Conservation (phyloP, 2,329 filamentous ascomycete species). For the Clarireedia hainanense region DNA sequence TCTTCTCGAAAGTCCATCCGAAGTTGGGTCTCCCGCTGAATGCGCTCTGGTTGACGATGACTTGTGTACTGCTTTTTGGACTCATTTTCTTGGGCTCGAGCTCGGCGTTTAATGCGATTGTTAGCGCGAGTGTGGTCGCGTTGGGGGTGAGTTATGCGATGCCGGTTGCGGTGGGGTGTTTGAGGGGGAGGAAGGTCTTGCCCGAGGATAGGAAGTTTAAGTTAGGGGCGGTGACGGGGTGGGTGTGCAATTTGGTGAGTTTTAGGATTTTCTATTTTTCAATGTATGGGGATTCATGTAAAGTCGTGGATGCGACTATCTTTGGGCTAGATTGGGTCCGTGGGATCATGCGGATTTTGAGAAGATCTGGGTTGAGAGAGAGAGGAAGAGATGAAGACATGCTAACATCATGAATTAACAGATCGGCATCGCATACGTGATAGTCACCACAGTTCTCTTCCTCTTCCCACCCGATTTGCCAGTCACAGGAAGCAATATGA, state of each 20-base stretch:
- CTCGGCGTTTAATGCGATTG: conserved; percentile 64
- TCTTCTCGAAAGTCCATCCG: conserved; percentile 55
- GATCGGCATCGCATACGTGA: conserved; percentile 47
- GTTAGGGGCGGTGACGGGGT: conserved; percentile 46
- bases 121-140: conserved; percentile 62
- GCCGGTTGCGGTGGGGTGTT: conserved; percentile 60
- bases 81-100: conserved; percentile 58
- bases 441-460: conserved; percentile 55
- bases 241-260: conserved; percentile 45
- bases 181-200: conserved; percentile 58
- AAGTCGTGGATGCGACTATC: conserved; percentile 7
- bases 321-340: too few species aligned
- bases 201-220: conserved; percentile 49
- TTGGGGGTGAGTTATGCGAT: conserved; percentile 67
- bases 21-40: conserved; percentile 58
- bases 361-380: too few species aligned
- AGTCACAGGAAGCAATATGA: conserved; percentile 54
- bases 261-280: conserved; percentile 23
- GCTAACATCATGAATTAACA: background rate
- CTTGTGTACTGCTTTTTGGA: conserved; percentile 58
- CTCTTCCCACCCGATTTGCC: conserved; percentile 53
- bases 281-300: conserved; percentile 11
- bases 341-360: too few species aligned
- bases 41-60: conserved; percentile 52
- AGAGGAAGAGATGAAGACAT: too few species aligned